Percentiles rank a stretch among this genome's conserved stretches.
Evolutionary conservation across 2,329 filamentous ascomycete genomes (phyloP).

Genomic region (Capronia epimyces): DNA sequence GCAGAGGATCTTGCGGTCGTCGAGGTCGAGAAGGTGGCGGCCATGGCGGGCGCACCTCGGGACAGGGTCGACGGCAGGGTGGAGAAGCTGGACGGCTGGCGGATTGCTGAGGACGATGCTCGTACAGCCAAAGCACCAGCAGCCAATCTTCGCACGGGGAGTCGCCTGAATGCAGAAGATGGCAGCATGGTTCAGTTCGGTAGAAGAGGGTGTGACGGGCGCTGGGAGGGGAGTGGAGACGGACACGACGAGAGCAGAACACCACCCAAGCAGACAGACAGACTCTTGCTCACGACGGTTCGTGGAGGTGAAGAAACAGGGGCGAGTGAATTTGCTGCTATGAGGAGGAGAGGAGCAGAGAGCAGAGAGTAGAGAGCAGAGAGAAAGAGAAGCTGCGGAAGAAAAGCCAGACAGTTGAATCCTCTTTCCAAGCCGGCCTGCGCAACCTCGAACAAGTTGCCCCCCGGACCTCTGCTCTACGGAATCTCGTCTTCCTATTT

Average conservation of each 20-base stretch:
- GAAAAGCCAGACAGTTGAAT: background rate
- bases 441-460: no score
- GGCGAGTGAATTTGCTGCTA: background rate
- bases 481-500: background rate
- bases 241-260: conserved; percentile 1
- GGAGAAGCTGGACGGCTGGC: conserved; percentile 11
- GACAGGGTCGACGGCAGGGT: background rate
- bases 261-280: background rate
- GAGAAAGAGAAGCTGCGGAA: background rate
- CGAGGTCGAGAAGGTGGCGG: conserved; percentile 40
- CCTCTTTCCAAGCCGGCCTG: background rate
- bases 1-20: conserved; percentile 37
- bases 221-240: background rate
- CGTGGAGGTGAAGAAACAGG: background rate
- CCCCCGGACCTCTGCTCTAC: no score
- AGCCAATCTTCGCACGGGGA: conserved; percentile 26
- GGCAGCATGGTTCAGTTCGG: conserved; percentile 21
- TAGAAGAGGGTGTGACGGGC: background rate
- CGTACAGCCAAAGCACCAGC: conserved; percentile 24
- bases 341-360: background rate
- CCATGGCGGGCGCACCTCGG: conserved; percentile 20
- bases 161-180: conserved; percentile 23
- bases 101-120: conserved; percentile 17
- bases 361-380: background rate
- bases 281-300: conserved; percentile 4